Base-by-base conservation (phyloP, 2,329 filamentous ascomycete genomes). In the Aspergillus sclerotialis region DNA sequence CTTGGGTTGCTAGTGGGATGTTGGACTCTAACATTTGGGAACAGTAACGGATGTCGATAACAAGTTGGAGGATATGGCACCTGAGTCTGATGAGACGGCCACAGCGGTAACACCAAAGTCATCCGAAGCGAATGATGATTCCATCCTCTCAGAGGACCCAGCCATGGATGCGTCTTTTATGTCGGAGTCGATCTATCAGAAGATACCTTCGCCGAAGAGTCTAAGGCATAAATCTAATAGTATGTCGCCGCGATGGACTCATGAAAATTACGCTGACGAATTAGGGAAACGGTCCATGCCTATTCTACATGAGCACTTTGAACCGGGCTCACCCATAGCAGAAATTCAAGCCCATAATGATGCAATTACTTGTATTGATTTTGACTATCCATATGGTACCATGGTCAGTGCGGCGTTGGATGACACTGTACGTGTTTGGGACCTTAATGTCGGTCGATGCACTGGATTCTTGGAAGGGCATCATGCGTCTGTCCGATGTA, bases 131-230 rank as follows among this genome's bases (percentile, higher is more conserved):
- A 56, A 59, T 16, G 65, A 78, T 50, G 43, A 69, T 40, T 41
- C 72, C 44, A 60, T 76, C 63, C 39, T 73, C 45, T 64, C 83
- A 55, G 62, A 82, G 49, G 68, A 65, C 25, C 58, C 63, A 38
- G 64, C 64, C 30, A 66, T 67, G 50, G 68, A 72, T 45, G 68
- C 69, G 5, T 75, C 75, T 1, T 98, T 96, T 68, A 96, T 96
- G 92, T 95, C 92, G 3, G 87, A 95, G 60, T 95, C 89, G 9
- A 86, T 98, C 48, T 98, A 96, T 60, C 84, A 93, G 48, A 95
- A 95, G 63, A 68, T 98, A 7, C 86, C 89, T 0, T 61, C 63
- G n/a, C 69, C 74, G 6, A 74, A 70, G 44, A 68, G 70, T 15
- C 64, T 71, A 44, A 69, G 69, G 42, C 63, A 67, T 34, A 63